Evolutionary conservation across 768 basidiomycete genomes (phyloP).

Genomic region (Pulveroboletus ravenelii): DNA sequence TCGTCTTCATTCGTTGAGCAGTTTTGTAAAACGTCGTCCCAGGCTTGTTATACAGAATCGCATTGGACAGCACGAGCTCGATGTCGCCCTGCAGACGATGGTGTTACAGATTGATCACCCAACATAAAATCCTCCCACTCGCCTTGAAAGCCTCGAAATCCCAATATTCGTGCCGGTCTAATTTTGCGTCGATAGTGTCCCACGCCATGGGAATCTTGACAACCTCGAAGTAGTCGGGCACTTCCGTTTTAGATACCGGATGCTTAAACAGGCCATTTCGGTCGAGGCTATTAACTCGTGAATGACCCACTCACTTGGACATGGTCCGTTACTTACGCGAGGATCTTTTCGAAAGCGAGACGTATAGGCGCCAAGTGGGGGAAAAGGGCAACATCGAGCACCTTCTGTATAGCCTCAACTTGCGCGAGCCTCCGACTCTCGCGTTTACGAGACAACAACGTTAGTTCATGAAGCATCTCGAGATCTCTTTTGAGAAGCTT

Average conservation of each 20-base stretch:
- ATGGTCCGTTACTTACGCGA: constrained; percentile 45
- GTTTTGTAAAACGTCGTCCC: constrained; percentile 67
- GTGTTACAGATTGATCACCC: constrained; percentile 1
- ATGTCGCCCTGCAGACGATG: constrained; percentile 58
- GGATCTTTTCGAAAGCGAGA: constrained; percentile 64
- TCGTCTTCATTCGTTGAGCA: constrained; percentile 58
- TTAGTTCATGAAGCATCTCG: constrained; percentile 61
- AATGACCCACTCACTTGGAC: neutral
- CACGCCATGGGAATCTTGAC: constrained; percentile 88
- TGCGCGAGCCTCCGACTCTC: constrained; percentile 78
- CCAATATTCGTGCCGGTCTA: constrained; percentile 81
- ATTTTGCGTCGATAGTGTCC: constrained; percentile 71
- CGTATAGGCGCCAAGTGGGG: constrained; percentile 59
- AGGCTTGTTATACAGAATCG: constrained; percentile 77
- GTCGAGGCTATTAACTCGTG: constrained; percentile 53
- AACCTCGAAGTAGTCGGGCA: constrained; percentile 89
- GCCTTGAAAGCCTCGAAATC: constrained; percentile 72
- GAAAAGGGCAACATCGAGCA: constrained; percentile 62
- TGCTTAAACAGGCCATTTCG: constrained; percentile 71
- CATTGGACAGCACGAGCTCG: constrained; percentile 80
- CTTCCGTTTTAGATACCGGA: constrained; percentile 73
- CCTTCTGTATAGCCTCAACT: constrained; percentile 58
- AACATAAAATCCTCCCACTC: constrained; percentile 5
- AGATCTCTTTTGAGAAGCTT: constrained; percentile 71
- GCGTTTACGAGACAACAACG: constrained; percentile 66